phyloP scores from a whole-genome alignment of 1,284 basidiomycete species.

The Leccinum ponderosum region DNA sequence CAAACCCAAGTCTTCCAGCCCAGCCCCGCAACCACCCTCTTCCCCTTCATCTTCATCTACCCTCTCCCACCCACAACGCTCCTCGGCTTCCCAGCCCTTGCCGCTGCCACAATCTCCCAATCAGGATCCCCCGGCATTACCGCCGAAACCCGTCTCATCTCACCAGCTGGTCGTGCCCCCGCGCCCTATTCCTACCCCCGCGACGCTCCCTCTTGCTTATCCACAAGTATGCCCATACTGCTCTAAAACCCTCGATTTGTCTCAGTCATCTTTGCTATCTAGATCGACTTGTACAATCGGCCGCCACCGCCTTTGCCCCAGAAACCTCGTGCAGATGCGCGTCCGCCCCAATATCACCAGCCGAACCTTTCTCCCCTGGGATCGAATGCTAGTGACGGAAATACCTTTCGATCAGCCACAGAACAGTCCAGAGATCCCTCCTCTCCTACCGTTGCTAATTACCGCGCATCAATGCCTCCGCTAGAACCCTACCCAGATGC shows the following conservation, averaged over 20 bases:
- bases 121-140: constrained; percentile 43
- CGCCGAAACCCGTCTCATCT: constrained; percentile 45
- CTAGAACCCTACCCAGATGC: constrained; percentile 20
- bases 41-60: constrained; percentile 12
- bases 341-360: constrained; percentile 34
- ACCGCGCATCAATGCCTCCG: constrained; percentile 28
- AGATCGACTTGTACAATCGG: constrained; percentile 37
- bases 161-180: constrained; percentile 16
- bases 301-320: constrained; percentile 45
- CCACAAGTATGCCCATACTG: constrained; percentile 20
- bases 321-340: constrained; percentile 22
- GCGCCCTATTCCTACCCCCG: constrained; percentile 14
- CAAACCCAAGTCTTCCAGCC: constrained; percentile 55
- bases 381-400: constrained; percentile 16
- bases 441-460: constrained; percentile 31
- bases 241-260: constrained; percentile 4
- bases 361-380: constrained; percentile 19
- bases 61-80: constrained; percentile 18
- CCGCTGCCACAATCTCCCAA: constrained; percentile 16
- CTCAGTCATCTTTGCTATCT: constrained; percentile 9
- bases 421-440: constrained; percentile 22
- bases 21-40: constrained; percentile 24
- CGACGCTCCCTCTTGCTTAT: constrained; percentile 8
- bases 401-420: constrained; percentile 24
- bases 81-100: constrained; percentile 16